phyloP scores from a whole-genome alignment of 352 stramenopile species.

The Globisporangium orthogonon region DNA sequence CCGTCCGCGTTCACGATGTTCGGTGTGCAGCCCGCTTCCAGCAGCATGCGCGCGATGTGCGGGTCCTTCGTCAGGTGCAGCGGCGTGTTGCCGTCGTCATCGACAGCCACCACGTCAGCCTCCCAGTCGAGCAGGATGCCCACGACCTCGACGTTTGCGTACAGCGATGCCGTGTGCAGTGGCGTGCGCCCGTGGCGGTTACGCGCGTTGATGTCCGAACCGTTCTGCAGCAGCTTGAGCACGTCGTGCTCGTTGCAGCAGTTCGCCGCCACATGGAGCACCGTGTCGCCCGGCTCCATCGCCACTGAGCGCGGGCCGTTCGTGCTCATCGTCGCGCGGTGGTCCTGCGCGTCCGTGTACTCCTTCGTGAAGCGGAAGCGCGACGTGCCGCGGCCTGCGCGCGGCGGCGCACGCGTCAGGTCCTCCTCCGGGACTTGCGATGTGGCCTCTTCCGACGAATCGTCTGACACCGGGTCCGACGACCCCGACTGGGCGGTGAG shows the following conservation, averaged over 20 bases:
- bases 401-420: conserved; percentile 12
- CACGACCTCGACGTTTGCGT: conserved; percentile 79
- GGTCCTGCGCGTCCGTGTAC: conserved; percentile 44
- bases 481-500: conserved; percentile 54
- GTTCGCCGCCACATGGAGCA: conserved; percentile 81
- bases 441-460: conserved; percentile 48
- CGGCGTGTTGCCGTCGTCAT: conserved; percentile 81
- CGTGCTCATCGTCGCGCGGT: conserved; percentile 22
- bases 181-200: conserved; percentile 76
- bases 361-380: conserved; percentile 84
- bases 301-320: conserved; percentile 65
- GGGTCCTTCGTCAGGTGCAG: conserved; percentile 75
- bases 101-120: conserved; percentile 68
- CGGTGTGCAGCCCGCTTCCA: conserved; percentile 74
- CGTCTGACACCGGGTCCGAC: conserved; percentile 69
- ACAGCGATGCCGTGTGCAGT: conserved; percentile 75
- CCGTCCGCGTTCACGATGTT: conserved; percentile 83
- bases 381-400: conserved; percentile 36
- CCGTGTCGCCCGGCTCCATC: conserved; percentile 83
- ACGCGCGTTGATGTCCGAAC: conserved; percentile 78
- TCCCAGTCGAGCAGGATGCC: conserved; percentile 78
- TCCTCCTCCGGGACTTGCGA: conserved; percentile 16
- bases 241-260: conserved; percentile 86
- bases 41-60: conserved; percentile 71
- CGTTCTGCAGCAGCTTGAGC: conserved; percentile 80